These are phyloP conservation scores for Oryza rufipogon DNA, from an alignment of 176 grass and related monocot species.

Conservation along the genomic window DNA sequence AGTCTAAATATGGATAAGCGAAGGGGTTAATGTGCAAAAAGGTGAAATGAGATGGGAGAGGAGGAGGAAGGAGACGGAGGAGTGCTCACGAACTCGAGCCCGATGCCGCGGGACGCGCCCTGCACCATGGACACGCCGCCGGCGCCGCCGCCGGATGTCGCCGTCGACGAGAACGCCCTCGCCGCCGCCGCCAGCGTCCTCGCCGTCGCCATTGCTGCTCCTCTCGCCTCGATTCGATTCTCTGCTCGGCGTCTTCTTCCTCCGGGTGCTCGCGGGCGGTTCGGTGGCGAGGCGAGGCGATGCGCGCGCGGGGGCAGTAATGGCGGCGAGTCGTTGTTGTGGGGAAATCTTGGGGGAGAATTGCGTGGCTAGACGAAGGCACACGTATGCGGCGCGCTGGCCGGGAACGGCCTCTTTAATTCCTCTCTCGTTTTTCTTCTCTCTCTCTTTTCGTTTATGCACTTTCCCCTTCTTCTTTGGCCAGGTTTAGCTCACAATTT, in stretches of 20 bases:
- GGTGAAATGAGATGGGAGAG: neutral
- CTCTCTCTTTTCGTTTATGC: neutral
- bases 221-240: neutral
- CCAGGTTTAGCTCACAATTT: too few species aligned
- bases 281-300: too few species aligned
- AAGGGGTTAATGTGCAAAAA: neutral
- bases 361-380: conserved; percentile 25
- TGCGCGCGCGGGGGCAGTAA: neutral
- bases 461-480: neutral
- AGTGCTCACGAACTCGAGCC: conserved; percentile 82
- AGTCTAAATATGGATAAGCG: neutral
- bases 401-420: neutral
- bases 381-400: conserved; percentile 29
- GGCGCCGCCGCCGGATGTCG: conserved; percentile 36
- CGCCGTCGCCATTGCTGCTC: conserved; percentile 43
- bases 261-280: neutral
- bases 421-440: neutral
- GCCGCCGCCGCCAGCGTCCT: conserved; percentile 18
- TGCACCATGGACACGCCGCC: conserved; percentile 83
- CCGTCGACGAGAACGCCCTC: conserved; percentile 51
- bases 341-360: neutral
- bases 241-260: too few species aligned
- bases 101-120: conserved; percentile 84
- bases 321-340: conserved; percentile 7
- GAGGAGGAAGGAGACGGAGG: neutral